phyloP scores from a whole-genome alignment of 2,329 filamentous ascomycete species.

The Pestalotiopsis sp. region DNA sequence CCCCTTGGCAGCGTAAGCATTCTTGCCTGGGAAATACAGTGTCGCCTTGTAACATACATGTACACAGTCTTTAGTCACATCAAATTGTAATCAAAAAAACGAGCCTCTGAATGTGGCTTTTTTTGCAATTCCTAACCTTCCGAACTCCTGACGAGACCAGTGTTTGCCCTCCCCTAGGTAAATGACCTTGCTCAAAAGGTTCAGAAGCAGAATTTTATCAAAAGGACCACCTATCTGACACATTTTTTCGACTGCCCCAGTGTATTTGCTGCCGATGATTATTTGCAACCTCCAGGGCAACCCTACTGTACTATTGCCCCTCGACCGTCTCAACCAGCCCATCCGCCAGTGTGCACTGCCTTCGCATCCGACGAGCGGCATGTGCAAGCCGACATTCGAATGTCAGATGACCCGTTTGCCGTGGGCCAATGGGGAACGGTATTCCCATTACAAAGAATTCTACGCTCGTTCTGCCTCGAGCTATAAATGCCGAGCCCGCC shows the following conservation, averaged over 20 bases:
- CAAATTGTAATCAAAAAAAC: neutral
- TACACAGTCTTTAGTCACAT: neutral
- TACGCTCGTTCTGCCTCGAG: neutral
- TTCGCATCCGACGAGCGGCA: neutral
- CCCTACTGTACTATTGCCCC: neutral
- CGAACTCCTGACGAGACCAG: neutral
- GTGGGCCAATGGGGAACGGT: neutral
- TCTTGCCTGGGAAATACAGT: neutral
- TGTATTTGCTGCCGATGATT: neutral
- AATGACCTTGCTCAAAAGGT: neutral
- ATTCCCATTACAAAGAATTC: neutral
- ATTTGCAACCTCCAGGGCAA: neutral
- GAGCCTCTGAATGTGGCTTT: neutral
- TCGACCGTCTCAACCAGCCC: neutral
- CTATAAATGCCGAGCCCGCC: neutral
- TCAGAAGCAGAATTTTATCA: neutral
- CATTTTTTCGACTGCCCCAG: neutral
- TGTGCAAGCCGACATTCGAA: neutral
- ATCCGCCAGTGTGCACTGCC: neutral
- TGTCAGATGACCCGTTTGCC: neutral
- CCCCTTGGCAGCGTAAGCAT: neutral
- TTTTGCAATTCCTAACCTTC: conserved; percentile 1
- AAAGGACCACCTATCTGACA: neutral
- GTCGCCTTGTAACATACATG: neutral
- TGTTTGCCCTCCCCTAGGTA: neutral